phyloP scores from a whole-genome alignment of 805 yeast species.

The Kluyveromyces wickerhamii region DNA sequence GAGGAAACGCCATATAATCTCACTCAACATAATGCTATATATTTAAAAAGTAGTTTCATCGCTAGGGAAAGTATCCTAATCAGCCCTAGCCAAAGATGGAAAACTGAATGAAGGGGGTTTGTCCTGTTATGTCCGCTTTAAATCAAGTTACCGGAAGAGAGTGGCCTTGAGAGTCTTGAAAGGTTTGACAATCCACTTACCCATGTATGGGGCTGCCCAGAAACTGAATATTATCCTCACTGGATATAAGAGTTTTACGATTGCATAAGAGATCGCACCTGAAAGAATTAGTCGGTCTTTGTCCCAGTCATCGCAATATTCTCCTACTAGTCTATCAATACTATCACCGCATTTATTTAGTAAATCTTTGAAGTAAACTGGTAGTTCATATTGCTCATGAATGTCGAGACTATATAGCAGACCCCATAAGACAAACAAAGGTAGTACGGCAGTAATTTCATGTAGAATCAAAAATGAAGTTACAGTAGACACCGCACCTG shows the following conservation, averaged over 20 bases:
- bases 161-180: slow-evolving; percentile 11
- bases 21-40: no score
- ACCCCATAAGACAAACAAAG: slow-evolving; percentile 63
- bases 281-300: slow-evolving; percentile 51
- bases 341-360: slow-evolving; percentile 50
- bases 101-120: no score
- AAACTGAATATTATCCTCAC: slow-evolving; percentile 24
- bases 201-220: slow-evolving; percentile 30
- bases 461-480: slow-evolving; percentile 62
- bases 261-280: slow-evolving; percentile 69
- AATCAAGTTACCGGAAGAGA: slow-evolving; percentile 1
- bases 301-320: slow-evolving; percentile 30
- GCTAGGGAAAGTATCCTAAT: no score
- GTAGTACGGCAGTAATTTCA: slow-evolving; percentile 67
- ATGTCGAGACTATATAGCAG: slow-evolving; percentile 47
- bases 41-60: no score
- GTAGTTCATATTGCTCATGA: slow-evolving; percentile 17
- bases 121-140: no score
- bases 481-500: slow-evolving; percentile 31
- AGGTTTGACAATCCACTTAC: slow-evolving; percentile 18
- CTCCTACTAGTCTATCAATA: slow-evolving; percentile 45
- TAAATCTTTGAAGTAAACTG: slow-evolving; percentile 28
- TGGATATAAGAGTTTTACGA: slow-evolving; percentile 46
- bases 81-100: no score
- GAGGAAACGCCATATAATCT: no score